phyloP scores from a whole-genome alignment of 768 basidiomycete species.

The Russula foetens region DNA sequence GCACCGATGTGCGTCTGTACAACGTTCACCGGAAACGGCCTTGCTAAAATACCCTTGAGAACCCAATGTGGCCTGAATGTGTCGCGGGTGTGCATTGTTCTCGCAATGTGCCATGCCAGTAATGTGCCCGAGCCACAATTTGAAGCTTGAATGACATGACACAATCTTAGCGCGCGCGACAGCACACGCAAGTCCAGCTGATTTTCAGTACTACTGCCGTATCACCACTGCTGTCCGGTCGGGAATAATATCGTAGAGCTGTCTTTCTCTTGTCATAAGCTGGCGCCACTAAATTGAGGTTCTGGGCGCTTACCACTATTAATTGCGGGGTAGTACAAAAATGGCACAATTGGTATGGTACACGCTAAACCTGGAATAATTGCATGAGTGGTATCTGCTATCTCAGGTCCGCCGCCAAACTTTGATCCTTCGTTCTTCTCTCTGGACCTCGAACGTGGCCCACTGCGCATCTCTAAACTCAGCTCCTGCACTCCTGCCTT shows the following conservation, averaged over 20 bases:
- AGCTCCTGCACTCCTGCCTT: not conserved
- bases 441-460: conserved; percentile 36
- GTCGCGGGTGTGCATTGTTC: conserved; percentile 8
- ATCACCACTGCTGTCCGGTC: no score
- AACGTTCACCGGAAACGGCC: not conserved
- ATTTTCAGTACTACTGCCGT: no score
- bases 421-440: conserved; percentile 33
- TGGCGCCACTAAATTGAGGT: no score
- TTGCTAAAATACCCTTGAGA: conserved; percentile 3
- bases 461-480: conserved; percentile 15
- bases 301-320: no score
- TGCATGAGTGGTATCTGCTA: not conserved
- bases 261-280: no score
- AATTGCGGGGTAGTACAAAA: no score
- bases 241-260: no score
- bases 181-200: no score
- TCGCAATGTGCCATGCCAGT: not conserved
- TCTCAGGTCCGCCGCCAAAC: conserved; percentile 38
- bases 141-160: not conserved
- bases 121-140: no score
- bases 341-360: no score
- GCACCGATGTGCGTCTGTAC: not conserved
- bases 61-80: conserved; percentile 1
- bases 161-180: not conserved
- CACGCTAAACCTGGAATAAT: not conserved